Evolutionary conservation across 805 yeast genomes (phyloP).

Genomic region (Metschnikowia aberdeeniae): DNA sequence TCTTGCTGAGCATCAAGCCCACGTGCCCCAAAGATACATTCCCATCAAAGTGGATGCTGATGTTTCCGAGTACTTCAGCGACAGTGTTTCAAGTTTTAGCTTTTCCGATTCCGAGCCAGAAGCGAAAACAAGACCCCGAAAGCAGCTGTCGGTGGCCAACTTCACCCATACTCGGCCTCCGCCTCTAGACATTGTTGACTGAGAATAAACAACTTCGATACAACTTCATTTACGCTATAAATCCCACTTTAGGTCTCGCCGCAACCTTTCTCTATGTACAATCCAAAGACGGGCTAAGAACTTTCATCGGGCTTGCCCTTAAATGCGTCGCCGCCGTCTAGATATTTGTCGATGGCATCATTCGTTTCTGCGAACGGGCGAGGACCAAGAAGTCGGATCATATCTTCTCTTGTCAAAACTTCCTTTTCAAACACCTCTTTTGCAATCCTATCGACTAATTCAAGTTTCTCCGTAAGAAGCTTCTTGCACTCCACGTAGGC

Average conservation of each 20-base stretch:
- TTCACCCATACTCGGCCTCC: background rate
- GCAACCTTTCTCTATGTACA: no score
- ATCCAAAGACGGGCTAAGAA: background rate
- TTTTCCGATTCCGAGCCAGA: conserved; percentile 6
- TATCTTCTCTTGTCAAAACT: conserved; percentile 76
- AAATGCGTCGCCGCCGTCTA: conserved; percentile 48
- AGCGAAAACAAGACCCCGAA: background rate
- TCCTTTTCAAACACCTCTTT: conserved; percentile 68
- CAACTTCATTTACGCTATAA: no score
- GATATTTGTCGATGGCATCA: conserved; percentile 86
- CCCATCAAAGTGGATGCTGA: background rate
- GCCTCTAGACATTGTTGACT: conserved; percentile 3
- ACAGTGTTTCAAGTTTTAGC: conserved; percentile 8
- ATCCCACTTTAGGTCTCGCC: no score
- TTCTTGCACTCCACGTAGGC: conserved; percentile 68
- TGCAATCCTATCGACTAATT: conserved; percentile 66
- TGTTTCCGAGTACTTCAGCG: conserved; percentile 10
- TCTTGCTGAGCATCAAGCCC: conserved; percentile 1
- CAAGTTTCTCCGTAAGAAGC: conserved; percentile 57
- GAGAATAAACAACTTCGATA: background rate
- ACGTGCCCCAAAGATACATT: background rate
- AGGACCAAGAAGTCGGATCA: conserved; percentile 71
- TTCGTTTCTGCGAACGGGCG: conserved; percentile 76
- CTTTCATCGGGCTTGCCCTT: conserved; percentile 27
- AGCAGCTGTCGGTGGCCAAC: background rate